These are phyloP conservation scores for Globisporangium echinulatum DNA, from an alignment of 352 stramenopile species.

Conservation along the genomic window DNA sequence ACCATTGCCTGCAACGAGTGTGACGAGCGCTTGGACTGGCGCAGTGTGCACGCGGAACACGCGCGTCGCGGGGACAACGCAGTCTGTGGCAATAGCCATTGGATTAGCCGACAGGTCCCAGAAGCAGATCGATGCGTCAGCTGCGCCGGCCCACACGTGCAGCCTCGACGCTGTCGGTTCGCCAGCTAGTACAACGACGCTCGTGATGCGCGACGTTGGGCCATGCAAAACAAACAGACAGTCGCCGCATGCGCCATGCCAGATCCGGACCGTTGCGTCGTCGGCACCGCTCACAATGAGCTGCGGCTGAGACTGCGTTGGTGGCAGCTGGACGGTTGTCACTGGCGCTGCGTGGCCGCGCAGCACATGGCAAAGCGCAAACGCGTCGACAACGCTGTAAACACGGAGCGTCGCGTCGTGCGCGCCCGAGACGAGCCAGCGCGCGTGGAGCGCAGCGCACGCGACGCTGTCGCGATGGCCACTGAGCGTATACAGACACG, in stretches of 20 bases:
- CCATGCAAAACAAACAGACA: constrained; percentile 32
- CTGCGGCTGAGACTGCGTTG: constrained; percentile 12
- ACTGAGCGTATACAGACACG: constrained; percentile 56
- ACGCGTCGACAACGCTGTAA: constrained; percentile 31
- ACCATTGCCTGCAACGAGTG: constrained; percentile 16
- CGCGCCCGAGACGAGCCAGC: constrained; percentile 64
- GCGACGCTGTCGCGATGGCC: constrained; percentile 62
- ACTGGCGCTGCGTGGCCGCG: constrained; percentile 49
- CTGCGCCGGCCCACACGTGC: constrained; percentile 49
- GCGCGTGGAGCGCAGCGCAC: constrained; percentile 34
- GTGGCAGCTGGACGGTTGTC: constrained; percentile 39
- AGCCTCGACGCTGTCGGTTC: not conserved
- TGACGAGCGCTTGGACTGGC: constrained; percentile 48
- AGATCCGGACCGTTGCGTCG: constrained; percentile 53
- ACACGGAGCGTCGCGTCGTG: constrained; percentile 58
- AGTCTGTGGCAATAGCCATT: constrained; percentile 5
- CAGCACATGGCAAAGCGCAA: constrained; percentile 35
- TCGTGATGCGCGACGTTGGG: constrained; percentile 51
- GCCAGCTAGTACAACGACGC: constrained; percentile 17
- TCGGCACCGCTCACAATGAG: constrained; percentile 55
- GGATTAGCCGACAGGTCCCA: constrained; percentile 24
- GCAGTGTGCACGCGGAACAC: constrained; percentile 38
- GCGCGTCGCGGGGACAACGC: constrained; percentile 11
- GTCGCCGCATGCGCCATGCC: constrained; percentile 33
- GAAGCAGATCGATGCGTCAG: constrained; percentile 52